A percentile compares a stretch with the other conserved stretches of the same genome.
Conservation (phyloP, 345 rosid genomes). For the Ceriops decandra region DNA sequence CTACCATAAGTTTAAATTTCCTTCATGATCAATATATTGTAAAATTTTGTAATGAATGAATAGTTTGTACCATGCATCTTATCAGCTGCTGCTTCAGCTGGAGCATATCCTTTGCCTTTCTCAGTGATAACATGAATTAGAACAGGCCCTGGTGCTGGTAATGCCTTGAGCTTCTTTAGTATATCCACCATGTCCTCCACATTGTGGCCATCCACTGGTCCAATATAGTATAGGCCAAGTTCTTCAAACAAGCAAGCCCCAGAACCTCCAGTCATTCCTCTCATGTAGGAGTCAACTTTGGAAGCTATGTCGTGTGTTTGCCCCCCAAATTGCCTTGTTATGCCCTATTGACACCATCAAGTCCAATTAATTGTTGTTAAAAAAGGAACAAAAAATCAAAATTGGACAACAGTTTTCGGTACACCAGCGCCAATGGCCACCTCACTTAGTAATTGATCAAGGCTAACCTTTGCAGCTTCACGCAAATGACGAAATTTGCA, state of each 20-base stretch:
- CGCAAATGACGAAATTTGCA: conserved; percentile 27
- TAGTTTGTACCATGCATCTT: conserved; percentile 44
- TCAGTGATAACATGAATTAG: conserved; percentile 50
- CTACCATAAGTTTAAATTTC: neutral
- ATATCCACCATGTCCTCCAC: conserved; percentile 41
- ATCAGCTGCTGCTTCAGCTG: conserved; percentile 45
- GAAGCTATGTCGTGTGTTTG: conserved; percentile 30
- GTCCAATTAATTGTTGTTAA: neutral
- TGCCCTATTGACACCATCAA: conserved; percentile 18
- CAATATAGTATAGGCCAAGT: conserved; percentile 44
- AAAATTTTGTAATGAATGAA: neutral
- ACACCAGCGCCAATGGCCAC: neutral
- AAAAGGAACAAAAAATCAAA: neutral
- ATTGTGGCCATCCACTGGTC: conserved; percentile 48
- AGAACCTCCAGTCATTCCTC: conserved; percentile 26
- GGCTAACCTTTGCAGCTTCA: conserved; percentile 39
- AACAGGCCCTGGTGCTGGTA: conserved; percentile 39
- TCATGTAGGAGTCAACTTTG: conserved; percentile 25
- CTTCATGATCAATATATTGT: neutral
- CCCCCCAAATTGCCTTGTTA: conserved; percentile 37
- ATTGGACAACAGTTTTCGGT: neutral
- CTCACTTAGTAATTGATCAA: neutral
- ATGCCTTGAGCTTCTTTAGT: conserved; percentile 27
- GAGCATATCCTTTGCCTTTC: conserved; percentile 52
- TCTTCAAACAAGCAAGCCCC: conserved; percentile 42